Evolutionary conservation across 2,329 filamentous ascomycete genomes (phyloP).

Genomic region (Cladosporium velox): DNA sequence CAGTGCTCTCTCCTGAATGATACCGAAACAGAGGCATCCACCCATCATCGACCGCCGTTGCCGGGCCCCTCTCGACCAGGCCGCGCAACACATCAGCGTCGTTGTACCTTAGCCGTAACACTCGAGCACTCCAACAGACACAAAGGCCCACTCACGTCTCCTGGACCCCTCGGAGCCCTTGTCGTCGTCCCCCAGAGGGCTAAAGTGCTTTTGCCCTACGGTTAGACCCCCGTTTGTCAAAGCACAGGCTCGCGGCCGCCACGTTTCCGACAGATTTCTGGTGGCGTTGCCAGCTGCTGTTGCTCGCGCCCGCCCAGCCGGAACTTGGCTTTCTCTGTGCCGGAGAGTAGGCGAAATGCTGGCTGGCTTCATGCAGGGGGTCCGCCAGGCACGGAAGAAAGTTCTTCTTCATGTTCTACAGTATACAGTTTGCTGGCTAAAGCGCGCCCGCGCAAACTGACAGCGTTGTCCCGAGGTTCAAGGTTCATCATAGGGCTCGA

Average conservation of each 20-base stretch:
- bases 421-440: not conserved
- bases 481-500: no score
- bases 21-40: not conserved
- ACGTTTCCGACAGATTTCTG: slow-evolving; percentile 6
- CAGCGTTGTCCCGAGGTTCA: not conserved
- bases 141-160: not conserved
- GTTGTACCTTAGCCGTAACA: slow-evolving; percentile 7
- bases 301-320: slow-evolving; percentile 11
- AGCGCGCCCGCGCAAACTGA: not conserved
- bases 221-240: not conserved
- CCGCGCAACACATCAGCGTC: slow-evolving; percentile 9
- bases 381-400: not conserved
- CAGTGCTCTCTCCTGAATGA: not conserved
- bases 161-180: not conserved
- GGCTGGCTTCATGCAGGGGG: slow-evolving; percentile 2
- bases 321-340: not conserved
- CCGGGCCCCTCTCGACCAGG: slow-evolving; percentile 9
- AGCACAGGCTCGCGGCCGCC: not conserved
- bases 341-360: not conserved
- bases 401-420: slow-evolving; percentile 4
- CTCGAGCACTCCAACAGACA: not conserved
- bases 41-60: slow-evolving; percentile 8
- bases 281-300: not conserved
- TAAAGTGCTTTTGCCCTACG: not conserved
- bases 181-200: not conserved